Base-by-base conservation (phyloP, 768 basidiomycete genomes). In the Collybia sordida region DNA sequence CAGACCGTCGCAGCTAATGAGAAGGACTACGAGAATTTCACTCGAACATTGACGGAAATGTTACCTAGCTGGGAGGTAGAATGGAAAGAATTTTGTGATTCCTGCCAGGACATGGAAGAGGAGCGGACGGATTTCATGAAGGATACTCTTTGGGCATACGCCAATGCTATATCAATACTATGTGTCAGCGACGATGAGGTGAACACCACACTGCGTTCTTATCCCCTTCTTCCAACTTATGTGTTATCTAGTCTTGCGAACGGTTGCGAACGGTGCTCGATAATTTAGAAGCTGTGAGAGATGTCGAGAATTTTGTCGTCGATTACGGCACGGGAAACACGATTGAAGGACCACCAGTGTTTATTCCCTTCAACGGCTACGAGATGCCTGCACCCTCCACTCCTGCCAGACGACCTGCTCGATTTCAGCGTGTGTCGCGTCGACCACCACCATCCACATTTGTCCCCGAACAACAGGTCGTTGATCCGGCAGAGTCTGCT, bases 131-230 rank as follows among this genome's bases (percentile, higher is more conserved):
- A 95, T 53, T 90, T 95, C 65, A 83, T 90, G 74, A 98, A 96
- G 72, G 93, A 95, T 65, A 88, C 86, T 48, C 75, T 97, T 57
- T 99, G 97, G 96, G 79, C 85, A 4, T 98, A 93, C 64, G 95
- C 96, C 0, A 99, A 99, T 64, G 88, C 86, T 1, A 82, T 97
- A 18, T 97, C 95, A 14, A 91, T 86, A 6, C 83, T 96, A n/a
- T 98, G 96, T 59, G 95, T 99, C 11, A 78, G 83, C 24, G 96
- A 98, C 59, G 97, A 99, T 61, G 85, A 92, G 83, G 94, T 94
- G 47, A 34, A 45, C 57, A 28, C 18, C 47, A 38, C 47, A 18
- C 47, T 24, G 19, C 28, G 48, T 40, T 34, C 4, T 51, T 4
- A 41, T 45, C n/a, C n/a, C n/a, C n/a, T 23, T 17, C 18, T 54